These are phyloP conservation scores for Lentinula novae-zelandiae DNA, from an alignment of 1,284 basidiomycete species.

Conservation along the genomic window DNA sequence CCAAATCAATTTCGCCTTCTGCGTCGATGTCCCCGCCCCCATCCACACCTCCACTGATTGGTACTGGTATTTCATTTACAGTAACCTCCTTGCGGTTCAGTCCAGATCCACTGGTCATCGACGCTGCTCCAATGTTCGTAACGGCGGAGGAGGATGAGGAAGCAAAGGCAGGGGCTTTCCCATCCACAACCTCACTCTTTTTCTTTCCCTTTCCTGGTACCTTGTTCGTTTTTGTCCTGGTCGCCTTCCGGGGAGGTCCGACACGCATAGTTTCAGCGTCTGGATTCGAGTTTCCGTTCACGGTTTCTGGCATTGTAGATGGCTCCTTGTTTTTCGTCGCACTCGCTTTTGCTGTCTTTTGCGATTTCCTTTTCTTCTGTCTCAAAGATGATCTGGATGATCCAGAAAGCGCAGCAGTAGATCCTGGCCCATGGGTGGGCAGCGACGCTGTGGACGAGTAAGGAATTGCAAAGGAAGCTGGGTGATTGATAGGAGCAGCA, in stretches of 20 bases:
- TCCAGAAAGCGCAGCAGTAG: neutral
- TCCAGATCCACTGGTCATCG: neutral
- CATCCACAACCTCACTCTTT: neutral
- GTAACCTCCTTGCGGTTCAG: neutral
- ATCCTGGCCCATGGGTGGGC: neutral
- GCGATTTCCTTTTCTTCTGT: neutral
- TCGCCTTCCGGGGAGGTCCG: neutral
- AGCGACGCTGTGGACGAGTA: neutral
- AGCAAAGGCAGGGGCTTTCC: neutral
- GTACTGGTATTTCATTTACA: neutral
- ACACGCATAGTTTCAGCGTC: neutral
- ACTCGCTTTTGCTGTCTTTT: neutral
- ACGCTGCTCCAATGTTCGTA: no score
- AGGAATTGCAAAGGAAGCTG: neutral
- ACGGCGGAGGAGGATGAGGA: neutral
- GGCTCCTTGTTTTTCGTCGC: neutral
- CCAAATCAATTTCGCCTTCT: neutral
- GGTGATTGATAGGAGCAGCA: neutral
- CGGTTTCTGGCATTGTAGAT: neutral
- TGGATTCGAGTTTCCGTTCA: neutral
- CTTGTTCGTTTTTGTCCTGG: neutral
- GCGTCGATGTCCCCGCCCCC: neutral
- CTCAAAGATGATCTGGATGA: neutral
- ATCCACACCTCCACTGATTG: neutral
- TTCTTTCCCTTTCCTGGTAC: neutral